Evolutionary conservation across 257 asterid species (phyloP).

Genomic region (Nicotiana noctiflora): DNA sequence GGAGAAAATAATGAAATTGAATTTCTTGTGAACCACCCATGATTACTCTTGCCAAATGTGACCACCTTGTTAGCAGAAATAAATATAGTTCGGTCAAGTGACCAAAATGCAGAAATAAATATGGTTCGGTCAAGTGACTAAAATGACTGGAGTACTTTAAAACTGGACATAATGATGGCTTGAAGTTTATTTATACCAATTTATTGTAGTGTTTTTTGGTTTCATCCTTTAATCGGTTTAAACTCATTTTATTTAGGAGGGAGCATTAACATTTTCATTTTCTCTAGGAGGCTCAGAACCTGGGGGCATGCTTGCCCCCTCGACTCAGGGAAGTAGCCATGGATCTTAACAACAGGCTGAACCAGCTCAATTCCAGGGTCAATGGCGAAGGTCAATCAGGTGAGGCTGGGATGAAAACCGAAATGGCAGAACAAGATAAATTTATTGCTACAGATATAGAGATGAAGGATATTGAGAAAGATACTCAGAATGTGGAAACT

Average conservation of each 20-base stretch:
- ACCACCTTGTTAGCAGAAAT: slow-evolving; percentile 1
- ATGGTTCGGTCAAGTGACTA: background rate
- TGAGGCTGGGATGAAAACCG: slow-evolving; percentile 27
- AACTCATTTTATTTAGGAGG: background rate
- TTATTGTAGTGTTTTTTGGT: background rate
- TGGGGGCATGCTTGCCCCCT: slow-evolving; percentile 34
- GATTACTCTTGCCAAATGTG: background rate
- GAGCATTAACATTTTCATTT: slow-evolving; percentile 2
- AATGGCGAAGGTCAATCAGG: slow-evolving; percentile 30
- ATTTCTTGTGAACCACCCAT: background rate
- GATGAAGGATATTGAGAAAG: slow-evolving; percentile 39
- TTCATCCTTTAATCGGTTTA: slow-evolving; percentile 14
- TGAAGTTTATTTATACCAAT: slow-evolving; percentile 6
- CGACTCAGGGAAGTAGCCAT: slow-evolving; percentile 29
- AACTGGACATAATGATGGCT: background rate
- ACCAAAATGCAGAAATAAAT: background rate
- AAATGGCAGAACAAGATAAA: slow-evolving; percentile 27
- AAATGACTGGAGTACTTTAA: background rate
- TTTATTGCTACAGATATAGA: slow-evolving; percentile 21
- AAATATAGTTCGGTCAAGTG: background rate
- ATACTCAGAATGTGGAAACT: slow-evolving; percentile 49
- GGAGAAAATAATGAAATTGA: background rate
- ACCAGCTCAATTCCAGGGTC: slow-evolving; percentile 26
- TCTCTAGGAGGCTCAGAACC: slow-evolving; percentile 45
- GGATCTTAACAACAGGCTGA: slow-evolving; percentile 25